A percentile compares a stretch with the other conserved stretches of the same genome.
Evolutionary conservation across 1,284 basidiomycete species (phyloP).

Genomic region (Sporisorium exsertum): DNA sequence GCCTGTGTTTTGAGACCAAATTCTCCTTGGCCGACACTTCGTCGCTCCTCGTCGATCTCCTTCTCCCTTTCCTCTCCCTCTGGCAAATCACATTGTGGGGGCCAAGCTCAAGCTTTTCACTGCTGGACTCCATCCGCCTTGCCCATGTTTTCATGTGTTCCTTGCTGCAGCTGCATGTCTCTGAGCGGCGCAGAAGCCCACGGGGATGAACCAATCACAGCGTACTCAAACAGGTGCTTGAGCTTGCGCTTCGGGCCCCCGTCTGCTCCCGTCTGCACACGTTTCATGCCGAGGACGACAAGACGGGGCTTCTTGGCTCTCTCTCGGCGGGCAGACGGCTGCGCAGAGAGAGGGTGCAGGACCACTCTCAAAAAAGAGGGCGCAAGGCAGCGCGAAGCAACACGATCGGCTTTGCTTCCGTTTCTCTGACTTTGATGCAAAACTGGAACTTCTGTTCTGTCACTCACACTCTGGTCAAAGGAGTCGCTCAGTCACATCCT

Average conservation of each 20-base stretch:
- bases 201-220: constrained; percentile 17
- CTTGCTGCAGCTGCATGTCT: neutral
- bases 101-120: neutral
- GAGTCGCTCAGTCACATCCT: neutral
- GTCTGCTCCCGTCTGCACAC: constrained; percentile 7
- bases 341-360: neutral
- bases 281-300: constrained; percentile 21
- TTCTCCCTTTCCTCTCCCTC: neutral
- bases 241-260: constrained; percentile 3
- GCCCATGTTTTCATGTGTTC: constrained; percentile 6
- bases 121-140: neutral
- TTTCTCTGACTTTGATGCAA: neutral
- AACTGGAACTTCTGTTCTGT: neutral
- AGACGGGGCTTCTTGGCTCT: neutral
- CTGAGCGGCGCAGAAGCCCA: constrained; percentile 11
- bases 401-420: constrained; percentile 7
- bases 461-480: no score
- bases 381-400: neutral
- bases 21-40: neutral
- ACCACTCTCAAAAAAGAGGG: neutral
- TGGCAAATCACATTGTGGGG: constrained; percentile 1
- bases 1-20: constrained; percentile 1
- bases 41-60: neutral
- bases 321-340: neutral
- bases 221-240: neutral